Base-by-base conservation (phyloP, 1,284 basidiomycete genomes). In the Pseudozyma pruni region DNA sequence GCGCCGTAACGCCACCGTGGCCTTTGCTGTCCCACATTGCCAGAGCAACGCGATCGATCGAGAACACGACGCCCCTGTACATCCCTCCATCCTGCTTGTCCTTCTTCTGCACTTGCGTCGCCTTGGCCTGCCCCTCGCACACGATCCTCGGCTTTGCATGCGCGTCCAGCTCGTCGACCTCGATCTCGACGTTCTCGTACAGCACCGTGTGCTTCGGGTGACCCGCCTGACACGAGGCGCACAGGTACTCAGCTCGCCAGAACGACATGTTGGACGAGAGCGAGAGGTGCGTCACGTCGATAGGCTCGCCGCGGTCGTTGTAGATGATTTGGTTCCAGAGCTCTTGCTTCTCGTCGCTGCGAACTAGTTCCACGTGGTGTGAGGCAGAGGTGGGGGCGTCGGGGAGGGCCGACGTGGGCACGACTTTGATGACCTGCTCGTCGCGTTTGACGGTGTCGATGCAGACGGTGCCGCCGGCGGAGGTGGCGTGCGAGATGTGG, bases 151-250 rank as follows among this genome's bases (percentile, higher is more conserved):
- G 58, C n/a, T 19, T 8, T 10, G 11, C 20, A 10, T 46, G 23
- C 29, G 43, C 46, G 22, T 61, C 34, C 8, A 25, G 14, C 14
- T 35, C 37, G 29, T 68, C 58, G n/a, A 61, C 32, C 32, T 68
- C 64, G 45, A 68, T 61, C 54, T 68, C 64, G 41, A 68, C 49
- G 16, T 61, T n/a, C 38, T 68, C 64, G 46, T 68, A 68, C n/a
- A 31, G 13, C 16, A 68, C 43, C 8, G 52, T 61, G 46, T 68
- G 64, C 20, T 49, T 25, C 27, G 43, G 32, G 23, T 57, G 49
- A 10, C 57, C 64, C 3, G 33, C n/a, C 16, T 41, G 29, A 50
- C 64, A 61, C 9, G 44, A 25, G 29, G 50, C 50, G 35, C 64
- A 68, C 49, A 37, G 41, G 50, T 61, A 68, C 50, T 68, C 58